Base-by-base conservation (phyloP, 306 rosid species). In the Vigna trinervia region DNA sequence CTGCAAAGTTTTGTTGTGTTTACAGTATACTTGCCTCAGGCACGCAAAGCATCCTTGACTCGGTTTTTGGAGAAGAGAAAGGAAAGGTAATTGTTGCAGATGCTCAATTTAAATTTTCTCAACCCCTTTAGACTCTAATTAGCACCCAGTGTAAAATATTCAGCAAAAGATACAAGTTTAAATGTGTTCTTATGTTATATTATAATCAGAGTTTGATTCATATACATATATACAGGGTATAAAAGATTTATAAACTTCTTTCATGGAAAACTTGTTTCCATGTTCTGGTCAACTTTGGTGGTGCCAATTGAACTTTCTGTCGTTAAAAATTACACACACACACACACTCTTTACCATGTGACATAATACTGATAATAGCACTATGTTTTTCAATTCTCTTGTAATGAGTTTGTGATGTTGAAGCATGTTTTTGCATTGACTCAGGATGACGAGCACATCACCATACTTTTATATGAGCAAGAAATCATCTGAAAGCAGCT, bases 61-160 rank as follows among this genome's bases (percentile, higher is more conserved):
- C 85, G 99, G n/a, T 96, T 92, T 79, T 82, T 96, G 73, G 97
- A 92, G 90, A 96, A 96, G 90, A 95, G 99, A 83, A 92, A 86
- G 85, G 98, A 89, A 82, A 91, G 99, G 99, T 96, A 88, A 82
- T 10, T 77, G 13, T n/a, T 13, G 26, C 62, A 22, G 19, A 17
- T 74, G 7, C 1, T 74, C 63, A 36, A 9, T 38, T 15, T 73
- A 8, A 28, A 19, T 36, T 48, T 61, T 52, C 68, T 46, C 3
- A 8, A 28, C 54, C 45, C 62, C 32, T 50, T 53, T 71, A 39
- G 45, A 22, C 17, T 58, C 12, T 23, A 58, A 23, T 12, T 59
- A 0, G 10, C 65, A 5, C 20, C 32, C 4, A 13, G 5, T 34
- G 46, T 61, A 15, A 15, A 61, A 61, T 32, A 32, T 32, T 32